Percentiles rank a stretch among this genome's conserved stretches.
Evolutionary conservation across 139 green algal species (phyloP).

Genomic region (Dunaliella primolecta): DNA sequence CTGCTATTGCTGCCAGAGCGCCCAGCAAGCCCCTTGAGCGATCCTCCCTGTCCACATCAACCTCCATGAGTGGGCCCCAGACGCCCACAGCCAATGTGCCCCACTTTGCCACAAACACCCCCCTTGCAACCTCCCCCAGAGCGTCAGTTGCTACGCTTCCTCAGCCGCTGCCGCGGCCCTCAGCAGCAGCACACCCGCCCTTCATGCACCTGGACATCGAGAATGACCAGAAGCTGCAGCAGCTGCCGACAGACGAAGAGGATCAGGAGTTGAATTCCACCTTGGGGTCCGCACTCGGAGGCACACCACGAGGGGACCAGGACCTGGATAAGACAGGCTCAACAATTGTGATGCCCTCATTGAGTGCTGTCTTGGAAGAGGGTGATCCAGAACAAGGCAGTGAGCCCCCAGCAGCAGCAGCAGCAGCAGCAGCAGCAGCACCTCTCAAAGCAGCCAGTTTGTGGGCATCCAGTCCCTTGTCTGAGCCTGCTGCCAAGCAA

Average conservation of each 20-base stretch:
- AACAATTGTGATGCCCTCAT: not conserved
- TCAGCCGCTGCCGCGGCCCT: not conserved
- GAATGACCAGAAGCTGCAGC: too few relatives aligned
- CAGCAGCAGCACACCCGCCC: not conserved
- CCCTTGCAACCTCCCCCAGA: not conserved
- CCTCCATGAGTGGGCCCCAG: not conserved
- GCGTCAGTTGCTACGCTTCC: not conserved
- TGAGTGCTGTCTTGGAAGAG: not conserved
- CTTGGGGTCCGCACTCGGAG: not conserved
- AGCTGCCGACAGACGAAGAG: not conserved
- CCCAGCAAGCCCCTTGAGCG: not conserved
- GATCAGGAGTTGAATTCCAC: not conserved
- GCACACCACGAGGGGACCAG: not conserved
- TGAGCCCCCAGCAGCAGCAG: not conserved
- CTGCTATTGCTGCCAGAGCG: not conserved
- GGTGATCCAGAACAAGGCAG: not conserved
- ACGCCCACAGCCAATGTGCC: not conserved
- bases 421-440: not conserved
- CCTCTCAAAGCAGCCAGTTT: not conserved
- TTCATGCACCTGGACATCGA: not conserved
- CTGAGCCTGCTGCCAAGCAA: not conserved
- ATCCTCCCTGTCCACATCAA: not conserved
- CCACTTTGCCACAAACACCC: not conserved
- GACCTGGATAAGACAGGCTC: not conserved
- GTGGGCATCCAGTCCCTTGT: not conserved